phyloP scores from a whole-genome alignment of 345 rosid species.

The Trapa bicornis region DNA sequence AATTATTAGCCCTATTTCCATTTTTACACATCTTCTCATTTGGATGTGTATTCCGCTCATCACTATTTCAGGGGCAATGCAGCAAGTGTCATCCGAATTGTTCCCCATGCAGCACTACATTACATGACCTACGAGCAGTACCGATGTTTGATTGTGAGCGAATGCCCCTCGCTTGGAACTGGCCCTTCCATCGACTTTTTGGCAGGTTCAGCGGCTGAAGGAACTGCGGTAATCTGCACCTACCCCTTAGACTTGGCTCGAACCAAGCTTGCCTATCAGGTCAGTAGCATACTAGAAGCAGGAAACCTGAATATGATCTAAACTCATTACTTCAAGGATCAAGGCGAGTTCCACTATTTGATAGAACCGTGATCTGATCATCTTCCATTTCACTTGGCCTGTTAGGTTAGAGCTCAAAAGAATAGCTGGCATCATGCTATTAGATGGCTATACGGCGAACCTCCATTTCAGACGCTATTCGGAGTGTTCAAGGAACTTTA shows the following conservation, averaged over 20 bases:
- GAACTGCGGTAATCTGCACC: conserved; percentile 86
- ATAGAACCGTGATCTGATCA: background rate
- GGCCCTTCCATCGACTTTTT: conserved; percentile 82
- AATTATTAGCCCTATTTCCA: too few relatives aligned
- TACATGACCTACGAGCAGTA: conserved; percentile 87
- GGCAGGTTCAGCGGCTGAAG: conserved; percentile 92
- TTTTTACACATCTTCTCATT: too few relatives aligned
- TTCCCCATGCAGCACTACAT: conserved; percentile 87
- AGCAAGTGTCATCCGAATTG: conserved; percentile 68
- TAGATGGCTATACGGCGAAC: conserved; percentile 18
- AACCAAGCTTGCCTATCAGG: conserved; percentile 95
- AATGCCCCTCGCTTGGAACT: conserved; percentile 53
- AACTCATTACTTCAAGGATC: too few relatives aligned
- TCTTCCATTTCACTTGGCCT: background rate
- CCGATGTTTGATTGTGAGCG: conserved; percentile 65
- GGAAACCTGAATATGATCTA: background rate
- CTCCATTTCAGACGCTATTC: conserved; percentile 43
- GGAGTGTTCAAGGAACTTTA: conserved; percentile 58
- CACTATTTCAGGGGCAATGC: conserved; percentile 60
- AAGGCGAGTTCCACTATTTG: too few relatives aligned
- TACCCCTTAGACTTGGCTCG: conserved; percentile 93
- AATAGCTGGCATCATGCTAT: conserved; percentile 1
- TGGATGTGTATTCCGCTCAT: too few relatives aligned
- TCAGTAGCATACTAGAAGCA: conserved; percentile 3
- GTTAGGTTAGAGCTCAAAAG: background rate